These are phyloP conservation scores for Podospora sp. DNA, from an alignment of 495 filamentous ascomycete genomes.

Conservation along the genomic window DNA sequence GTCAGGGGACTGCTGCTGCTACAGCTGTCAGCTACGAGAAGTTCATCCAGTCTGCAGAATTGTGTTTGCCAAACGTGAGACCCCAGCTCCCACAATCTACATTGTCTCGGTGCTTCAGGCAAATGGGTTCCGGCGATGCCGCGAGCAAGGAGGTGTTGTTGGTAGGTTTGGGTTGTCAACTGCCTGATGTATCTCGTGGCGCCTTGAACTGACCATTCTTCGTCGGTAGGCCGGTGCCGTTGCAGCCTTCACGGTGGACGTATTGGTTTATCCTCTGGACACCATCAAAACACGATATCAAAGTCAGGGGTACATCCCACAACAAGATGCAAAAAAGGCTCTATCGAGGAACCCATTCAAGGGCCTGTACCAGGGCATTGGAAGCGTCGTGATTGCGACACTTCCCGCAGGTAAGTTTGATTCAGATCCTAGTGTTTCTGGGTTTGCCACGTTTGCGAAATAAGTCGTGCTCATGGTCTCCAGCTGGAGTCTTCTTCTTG, in stretches of 20 bases:
- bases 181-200: not conserved
- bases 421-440: conserved; percentile 13
- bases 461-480: not conserved
- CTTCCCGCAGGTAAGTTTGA: conserved; percentile 70
- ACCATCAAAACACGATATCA: conserved; percentile 87
- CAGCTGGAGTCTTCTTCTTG: conserved; percentile 87
- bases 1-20: not conserved
- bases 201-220: not conserved
- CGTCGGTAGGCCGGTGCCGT: conserved; percentile 72
- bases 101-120: not conserved
- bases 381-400: conserved; percentile 84
- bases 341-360: conserved; percentile 59
- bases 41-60: no score
- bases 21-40: no score
- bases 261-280: conserved; percentile 81
- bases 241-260: conserved; percentile 77
- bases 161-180: not conserved
- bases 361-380: conserved; percentile 86
- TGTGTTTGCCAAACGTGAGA: no score
- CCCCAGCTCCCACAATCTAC: not conserved
- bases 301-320: conserved; percentile 65
- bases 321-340: conserved; percentile 55
- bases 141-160: conserved; percentile 5
- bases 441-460: not conserved
- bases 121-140: not conserved